phyloP scores from a whole-genome alignment of 2,329 filamentous ascomycete genomes.

The Chalaropsis ovoidea region DNA sequence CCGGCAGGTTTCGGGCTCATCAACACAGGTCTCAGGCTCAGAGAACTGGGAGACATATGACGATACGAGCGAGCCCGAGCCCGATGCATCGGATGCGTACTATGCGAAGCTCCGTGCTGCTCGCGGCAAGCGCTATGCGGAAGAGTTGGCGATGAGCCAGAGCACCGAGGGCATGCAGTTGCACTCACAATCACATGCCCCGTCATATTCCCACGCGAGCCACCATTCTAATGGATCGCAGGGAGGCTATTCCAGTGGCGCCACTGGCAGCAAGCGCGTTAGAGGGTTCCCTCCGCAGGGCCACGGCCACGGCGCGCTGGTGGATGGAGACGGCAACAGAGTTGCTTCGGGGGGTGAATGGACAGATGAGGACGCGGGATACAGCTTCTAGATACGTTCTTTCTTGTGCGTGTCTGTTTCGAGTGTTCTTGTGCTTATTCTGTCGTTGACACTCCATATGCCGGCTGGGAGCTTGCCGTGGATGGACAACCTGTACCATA shows the following conservation, averaged over 20 bases:
- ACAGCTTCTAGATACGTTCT: conserved; percentile 16
- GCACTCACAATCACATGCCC: conserved; percentile 29
- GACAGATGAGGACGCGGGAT: conserved; percentile 56
- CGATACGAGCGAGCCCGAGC: conserved; percentile 65
- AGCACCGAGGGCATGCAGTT: not conserved
- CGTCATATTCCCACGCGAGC: conserved; percentile 19
- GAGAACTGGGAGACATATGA: conserved; percentile 99
- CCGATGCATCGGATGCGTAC: conserved; percentile 67
- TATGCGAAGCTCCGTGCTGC: conserved; percentile 66
- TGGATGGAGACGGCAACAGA: conserved; percentile 51
- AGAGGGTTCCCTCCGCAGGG: conserved; percentile 35
- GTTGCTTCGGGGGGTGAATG: conserved; percentile 56
- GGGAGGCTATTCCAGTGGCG: not conserved
- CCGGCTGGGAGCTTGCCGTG: not conserved
- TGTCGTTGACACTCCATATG: not conserved
- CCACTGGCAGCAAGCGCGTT: conserved; percentile 14
- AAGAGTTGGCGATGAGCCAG: conserved; percentile 34
- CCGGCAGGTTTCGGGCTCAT: conserved; percentile 51
- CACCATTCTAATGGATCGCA: conserved; percentile 18
- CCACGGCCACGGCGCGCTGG: conserved; percentile 41
- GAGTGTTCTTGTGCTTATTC: not conserved
- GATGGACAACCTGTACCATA: not conserved
- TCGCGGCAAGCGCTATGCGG: conserved; percentile 34
- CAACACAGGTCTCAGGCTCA: conserved; percentile 68
- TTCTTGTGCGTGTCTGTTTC: not conserved